A percentile compares a stretch with the other conserved stretches of the same genome.
phyloP scores from a whole-genome alignment of 2,329 filamentous ascomycete genomes.

The Cyclaneusma minus region DNA sequence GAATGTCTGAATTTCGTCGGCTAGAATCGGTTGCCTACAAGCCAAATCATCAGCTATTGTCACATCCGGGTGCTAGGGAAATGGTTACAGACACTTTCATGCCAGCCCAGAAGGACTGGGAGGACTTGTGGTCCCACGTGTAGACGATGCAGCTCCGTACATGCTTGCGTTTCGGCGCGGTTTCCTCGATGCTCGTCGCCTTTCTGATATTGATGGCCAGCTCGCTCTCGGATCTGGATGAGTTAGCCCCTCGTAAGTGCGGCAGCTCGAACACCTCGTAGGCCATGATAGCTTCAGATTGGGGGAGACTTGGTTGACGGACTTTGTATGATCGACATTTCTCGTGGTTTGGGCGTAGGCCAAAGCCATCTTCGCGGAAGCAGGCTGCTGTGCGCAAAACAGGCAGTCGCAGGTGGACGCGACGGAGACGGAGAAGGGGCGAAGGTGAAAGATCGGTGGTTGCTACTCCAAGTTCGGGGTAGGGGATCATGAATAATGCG shows the following conservation, averaged over 20 bases:
- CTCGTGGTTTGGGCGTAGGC: slow-evolving; percentile 15
- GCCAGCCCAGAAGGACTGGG: slow-evolving; percentile 86
- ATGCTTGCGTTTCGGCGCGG: slow-evolving; percentile 71
- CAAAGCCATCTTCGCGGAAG: slow-evolving; percentile 15
- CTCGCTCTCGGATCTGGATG: slow-evolving; percentile 47
- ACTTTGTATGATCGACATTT: slow-evolving; percentile 19
- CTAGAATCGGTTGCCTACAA: slow-evolving; percentile 79
- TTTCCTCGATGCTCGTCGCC: slow-evolving; percentile 52
- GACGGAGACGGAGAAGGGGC: too few species aligned
- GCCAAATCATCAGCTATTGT: slow-evolving; percentile 7
- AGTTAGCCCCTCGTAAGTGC: slow-evolving; percentile 1
- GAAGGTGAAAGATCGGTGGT: too few species aligned
- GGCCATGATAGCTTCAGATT: slow-evolving; percentile 1
- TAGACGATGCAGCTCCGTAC: slow-evolving; percentile 96
- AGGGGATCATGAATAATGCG: too few species aligned
- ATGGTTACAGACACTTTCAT: slow-evolving; percentile 82
- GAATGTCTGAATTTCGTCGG: slow-evolving; percentile 97
- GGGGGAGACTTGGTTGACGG: slow-evolving; percentile 7
- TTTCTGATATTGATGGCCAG: slow-evolving; percentile 57
- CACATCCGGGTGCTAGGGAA: too few species aligned
- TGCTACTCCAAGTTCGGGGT: too few species aligned
- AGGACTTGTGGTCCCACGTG: slow-evolving; percentile 97
- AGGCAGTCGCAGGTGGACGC: too few species aligned
- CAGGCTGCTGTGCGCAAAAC: too few species aligned
- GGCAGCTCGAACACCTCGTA: slow-evolving; percentile 3